These are phyloP conservation scores for Litchi chinensis DNA, from an alignment of 345 rosid species.

Conservation along the genomic window DNA sequence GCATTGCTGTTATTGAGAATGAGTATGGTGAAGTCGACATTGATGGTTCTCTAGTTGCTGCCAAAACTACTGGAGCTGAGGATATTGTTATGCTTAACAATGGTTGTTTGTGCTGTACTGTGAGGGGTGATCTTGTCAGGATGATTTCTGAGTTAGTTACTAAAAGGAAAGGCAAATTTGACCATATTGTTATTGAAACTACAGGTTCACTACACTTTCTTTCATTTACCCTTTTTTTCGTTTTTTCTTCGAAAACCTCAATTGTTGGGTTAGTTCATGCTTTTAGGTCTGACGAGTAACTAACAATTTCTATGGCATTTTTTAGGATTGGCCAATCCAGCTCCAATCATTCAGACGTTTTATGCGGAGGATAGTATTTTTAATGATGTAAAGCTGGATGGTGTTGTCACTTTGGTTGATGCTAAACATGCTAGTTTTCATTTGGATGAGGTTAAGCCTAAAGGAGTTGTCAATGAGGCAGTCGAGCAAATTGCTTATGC, in stretches of 20 bases:
- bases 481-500: constrained; percentile 98
- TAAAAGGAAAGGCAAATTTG: constrained; percentile 81
- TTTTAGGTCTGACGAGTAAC: too few species aligned
- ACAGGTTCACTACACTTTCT: constrained; percentile 45
- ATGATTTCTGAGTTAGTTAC: constrained; percentile 82
- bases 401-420: constrained; percentile 93
- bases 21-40: constrained; percentile 97
- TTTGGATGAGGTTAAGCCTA: constrained; percentile 81
- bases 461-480: constrained; percentile 96
- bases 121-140: constrained; percentile 96
- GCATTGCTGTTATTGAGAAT: constrained; percentile 94
- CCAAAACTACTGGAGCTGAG: constrained; percentile 84
- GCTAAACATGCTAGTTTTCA: constrained; percentile 90
- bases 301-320: background rate
- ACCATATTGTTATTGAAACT: constrained; percentile 92
- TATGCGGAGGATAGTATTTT: constrained; percentile 85
- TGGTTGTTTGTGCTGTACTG: constrained; percentile 97
- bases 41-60: constrained; percentile 93
- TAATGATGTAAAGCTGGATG: constrained; percentile 90
- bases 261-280: too few species aligned
- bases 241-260: background rate
- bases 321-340: constrained; percentile 91
- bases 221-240: background rate
- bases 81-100: constrained; percentile 93
- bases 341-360: constrained; percentile 98